Percentiles rank a stretch among this genome's conserved stretches.
Evolutionary conservation across 1,139 yeast genomes (phyloP).

Genomic region (Blastobotrys arbuscula): DNA sequence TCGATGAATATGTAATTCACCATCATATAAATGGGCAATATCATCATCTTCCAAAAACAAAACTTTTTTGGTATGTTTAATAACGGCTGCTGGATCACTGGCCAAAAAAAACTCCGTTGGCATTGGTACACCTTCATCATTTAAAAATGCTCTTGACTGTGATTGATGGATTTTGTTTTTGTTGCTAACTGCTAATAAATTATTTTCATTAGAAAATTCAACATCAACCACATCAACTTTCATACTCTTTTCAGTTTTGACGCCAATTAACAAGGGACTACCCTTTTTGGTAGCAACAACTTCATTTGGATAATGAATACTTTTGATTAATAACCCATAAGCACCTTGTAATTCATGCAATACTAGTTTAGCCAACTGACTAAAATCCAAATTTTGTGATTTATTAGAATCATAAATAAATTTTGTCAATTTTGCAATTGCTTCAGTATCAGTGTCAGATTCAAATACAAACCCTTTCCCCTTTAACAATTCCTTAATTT

Average conservation of each 20-base stretch:
- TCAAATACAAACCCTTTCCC: conserved; percentile 80
- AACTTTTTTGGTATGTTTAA: conserved; percentile 96
- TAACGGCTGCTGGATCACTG: conserved; percentile 96
- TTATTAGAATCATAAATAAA: conserved; percentile 82
- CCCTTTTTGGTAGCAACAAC: conserved; percentile 97
- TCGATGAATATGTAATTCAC: conserved; percentile 97
- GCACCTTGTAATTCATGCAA: conserved; percentile 95
- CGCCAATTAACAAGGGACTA: conserved; percentile 95
- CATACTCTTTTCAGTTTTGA: conserved; percentile 87
- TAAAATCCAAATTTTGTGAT: conserved; percentile 73
- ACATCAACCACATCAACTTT: conserved; percentile 98
- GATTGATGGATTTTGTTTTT: conserved; percentile 67
- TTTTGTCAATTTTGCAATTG: conserved; percentile 92
- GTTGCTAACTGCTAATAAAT: conserved; percentile 13
- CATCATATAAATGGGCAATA: conserved; percentile 96
- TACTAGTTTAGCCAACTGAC: conserved; percentile 88
- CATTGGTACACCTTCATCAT: conserved; percentile 87
- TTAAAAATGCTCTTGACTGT: conserved; percentile 85
- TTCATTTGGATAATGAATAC: conserved; percentile 91
- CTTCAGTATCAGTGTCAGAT: conserved; percentile 96
- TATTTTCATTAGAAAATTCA: conserved; percentile 69
- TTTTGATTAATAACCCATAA: conserved; percentile 89
- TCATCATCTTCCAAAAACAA: conserved; percentile 96
- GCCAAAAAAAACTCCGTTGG: conserved; percentile 96
- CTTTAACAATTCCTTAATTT: conserved; percentile 71